These are phyloP conservation scores for Nigrospora osmanthi DNA, from an alignment of 2,329 filamentous ascomycete genomes.

Conservation along the genomic window DNA sequence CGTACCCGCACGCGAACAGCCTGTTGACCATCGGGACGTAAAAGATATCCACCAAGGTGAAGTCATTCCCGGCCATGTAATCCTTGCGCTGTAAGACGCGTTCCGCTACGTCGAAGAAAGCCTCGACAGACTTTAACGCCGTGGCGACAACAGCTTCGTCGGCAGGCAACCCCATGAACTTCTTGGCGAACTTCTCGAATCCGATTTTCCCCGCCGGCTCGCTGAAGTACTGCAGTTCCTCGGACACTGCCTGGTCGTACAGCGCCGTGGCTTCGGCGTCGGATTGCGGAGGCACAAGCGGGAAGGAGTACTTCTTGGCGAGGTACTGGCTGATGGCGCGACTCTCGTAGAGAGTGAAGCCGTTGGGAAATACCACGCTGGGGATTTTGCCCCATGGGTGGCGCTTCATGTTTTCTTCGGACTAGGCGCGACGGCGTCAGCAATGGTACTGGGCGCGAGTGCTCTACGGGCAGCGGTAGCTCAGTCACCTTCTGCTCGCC, in stretches of 20 bases:
- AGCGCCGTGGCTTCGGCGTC: conserved; percentile 30
- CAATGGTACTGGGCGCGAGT: background rate
- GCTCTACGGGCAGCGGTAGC: conserved; percentile 6
- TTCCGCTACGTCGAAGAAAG: conserved; percentile 35
- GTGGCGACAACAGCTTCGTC: conserved; percentile 30
- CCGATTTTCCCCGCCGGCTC: conserved; percentile 32
- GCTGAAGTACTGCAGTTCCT: conserved; percentile 33
- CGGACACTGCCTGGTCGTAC: conserved; percentile 34
- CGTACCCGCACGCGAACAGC: no score
- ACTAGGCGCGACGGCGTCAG: conserved; percentile 21
- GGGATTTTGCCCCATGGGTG: conserved; percentile 35
- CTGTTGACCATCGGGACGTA: no score
- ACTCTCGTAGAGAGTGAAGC: conserved; percentile 37
- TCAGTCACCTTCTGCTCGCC: conserved; percentile 31
- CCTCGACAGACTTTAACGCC: conserved; percentile 26
- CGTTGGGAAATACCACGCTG: conserved; percentile 26
- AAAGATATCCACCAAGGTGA: no score
- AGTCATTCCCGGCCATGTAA: no score
- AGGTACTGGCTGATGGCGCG: conserved; percentile 39
- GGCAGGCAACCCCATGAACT: conserved; percentile 30
- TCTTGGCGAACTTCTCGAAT: conserved; percentile 38
- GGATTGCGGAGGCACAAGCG: conserved; percentile 28
- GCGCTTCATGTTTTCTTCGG: conserved; percentile 25
- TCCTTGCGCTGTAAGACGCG: conserved; percentile 15
- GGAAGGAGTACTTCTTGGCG: conserved; percentile 34